Percentiles rank a stretch among this genome's conserved stretches.
Evolutionary conservation across 2,329 filamentous ascomycete species (phyloP).

Genomic region (Arthroderma sp.): DNA sequence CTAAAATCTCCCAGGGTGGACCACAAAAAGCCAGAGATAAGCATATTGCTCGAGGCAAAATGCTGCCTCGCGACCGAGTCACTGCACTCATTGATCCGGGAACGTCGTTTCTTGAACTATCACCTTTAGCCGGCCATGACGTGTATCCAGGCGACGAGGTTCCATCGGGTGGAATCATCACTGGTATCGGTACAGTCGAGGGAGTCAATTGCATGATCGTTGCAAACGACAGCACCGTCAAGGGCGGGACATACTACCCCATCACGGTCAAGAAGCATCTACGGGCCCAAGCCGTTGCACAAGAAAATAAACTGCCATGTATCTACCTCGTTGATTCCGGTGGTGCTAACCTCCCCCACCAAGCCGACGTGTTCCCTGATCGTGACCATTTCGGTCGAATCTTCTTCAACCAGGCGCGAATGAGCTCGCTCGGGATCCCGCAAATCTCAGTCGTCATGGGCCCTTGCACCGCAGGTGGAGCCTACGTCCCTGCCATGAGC

Average conservation of each 20-base stretch:
- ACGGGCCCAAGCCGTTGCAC: conserved; percentile 76
- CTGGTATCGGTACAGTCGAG: conserved; percentile 78
- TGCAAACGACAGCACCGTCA: conserved; percentile 92
- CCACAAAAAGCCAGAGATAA: conserved; percentile 72
- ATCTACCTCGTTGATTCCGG: conserved; percentile 95
- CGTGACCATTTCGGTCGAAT: conserved; percentile 91
- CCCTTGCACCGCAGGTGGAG: conserved; percentile 86
- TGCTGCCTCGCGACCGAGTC: conserved; percentile 82
- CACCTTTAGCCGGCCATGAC: conserved; percentile 73
- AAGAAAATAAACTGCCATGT: conserved; percentile 71
- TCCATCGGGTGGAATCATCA: conserved; percentile 81
- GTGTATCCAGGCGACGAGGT: conserved; percentile 80
- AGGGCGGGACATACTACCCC: conserved; percentile 92
- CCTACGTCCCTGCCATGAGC: conserved; percentile 93
- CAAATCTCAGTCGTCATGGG: conserved; percentile 96
- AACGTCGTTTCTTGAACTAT: conserved; percentile 85
- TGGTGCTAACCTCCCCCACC: conserved; percentile 85
- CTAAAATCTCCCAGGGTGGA: conserved; percentile 61
- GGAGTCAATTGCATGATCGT: conserved; percentile 88
- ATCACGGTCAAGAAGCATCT: conserved; percentile 97
- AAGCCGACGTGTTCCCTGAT: conserved; percentile 92
- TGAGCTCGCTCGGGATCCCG: conserved; percentile 78
- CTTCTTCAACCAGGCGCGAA: conserved; percentile 94
- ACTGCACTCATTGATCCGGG: conserved; percentile 79
- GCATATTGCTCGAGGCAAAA: conserved; percentile 77